Evolutionary conservation across 345 rosid species (phyloP).

Genomic region (Salix dunnii): DNA sequence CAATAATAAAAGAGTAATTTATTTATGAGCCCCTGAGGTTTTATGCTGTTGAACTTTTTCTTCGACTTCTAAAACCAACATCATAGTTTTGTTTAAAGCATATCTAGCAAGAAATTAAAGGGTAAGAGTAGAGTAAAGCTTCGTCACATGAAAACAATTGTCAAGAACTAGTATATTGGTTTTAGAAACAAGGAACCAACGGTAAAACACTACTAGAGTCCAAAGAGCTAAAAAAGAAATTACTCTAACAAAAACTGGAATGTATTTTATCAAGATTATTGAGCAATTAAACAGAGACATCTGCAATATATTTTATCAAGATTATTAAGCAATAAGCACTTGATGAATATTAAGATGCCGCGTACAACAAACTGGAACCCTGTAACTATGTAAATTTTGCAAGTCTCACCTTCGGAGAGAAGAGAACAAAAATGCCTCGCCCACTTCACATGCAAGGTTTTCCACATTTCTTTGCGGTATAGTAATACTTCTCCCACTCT

Average conservation of each 20-base stretch:
- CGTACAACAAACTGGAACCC: neutral
- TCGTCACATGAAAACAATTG: no score
- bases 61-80: neutral
- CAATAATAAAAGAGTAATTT: neutral
- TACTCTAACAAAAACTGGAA: neutral
- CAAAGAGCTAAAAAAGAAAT: neutral
- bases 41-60: neutral
- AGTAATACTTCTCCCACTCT: conserved; percentile 64
- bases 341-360: neutral
- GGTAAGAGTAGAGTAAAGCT: neutral
- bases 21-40: neutral
- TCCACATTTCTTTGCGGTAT: conserved; percentile 61
- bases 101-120: neutral
- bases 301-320: neutral
- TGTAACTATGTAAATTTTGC: neutral
- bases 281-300: neutral
- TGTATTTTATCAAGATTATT: neutral
- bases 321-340: neutral
- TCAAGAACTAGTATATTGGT: no score
- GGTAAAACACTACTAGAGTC: neutral
- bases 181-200: no score
- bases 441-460: conserved; percentile 63
- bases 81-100: neutral
- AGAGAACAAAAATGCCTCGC: conserved; percentile 74
- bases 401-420: conserved; percentile 69